These are phyloP conservation scores for Canariomyces notabilis DNA, from an alignment of 2,329 filamentous ascomycete genomes.

Conservation along the genomic window DNA sequence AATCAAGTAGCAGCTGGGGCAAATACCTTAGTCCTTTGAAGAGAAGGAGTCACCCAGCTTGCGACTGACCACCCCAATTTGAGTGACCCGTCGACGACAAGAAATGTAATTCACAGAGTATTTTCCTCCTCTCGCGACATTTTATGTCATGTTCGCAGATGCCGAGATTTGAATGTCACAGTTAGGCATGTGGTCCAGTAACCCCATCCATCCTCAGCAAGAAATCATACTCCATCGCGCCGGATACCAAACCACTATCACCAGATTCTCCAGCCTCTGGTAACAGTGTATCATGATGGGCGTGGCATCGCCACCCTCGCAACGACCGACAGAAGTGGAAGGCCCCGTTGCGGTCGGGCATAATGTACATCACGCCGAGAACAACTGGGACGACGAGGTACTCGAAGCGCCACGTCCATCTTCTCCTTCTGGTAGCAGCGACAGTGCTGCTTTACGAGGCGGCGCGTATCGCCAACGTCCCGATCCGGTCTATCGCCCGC, in stretches of 20 bases:
- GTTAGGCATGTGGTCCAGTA: no score
- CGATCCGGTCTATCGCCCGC: not conserved
- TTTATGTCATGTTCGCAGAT: no score
- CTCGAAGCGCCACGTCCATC: not conserved
- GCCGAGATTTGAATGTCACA: no score
- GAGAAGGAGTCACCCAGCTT: conserved; percentile 9
- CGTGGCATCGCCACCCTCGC: not conserved
- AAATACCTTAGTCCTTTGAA: no score
- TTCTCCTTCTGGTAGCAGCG: not conserved
- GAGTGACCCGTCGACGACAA: no score
- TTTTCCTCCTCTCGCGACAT: no score
- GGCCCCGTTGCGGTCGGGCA: not conserved
- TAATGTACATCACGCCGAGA: not conserved
- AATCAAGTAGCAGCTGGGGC: no score
- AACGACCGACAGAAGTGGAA: not conserved
- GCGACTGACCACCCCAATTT: not conserved
- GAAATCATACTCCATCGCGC: no score
- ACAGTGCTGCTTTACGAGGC: conserved; percentile 1
- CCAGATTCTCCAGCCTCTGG: no score
- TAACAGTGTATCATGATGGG: not conserved
- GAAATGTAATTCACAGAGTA: no score
- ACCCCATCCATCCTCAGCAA: no score
- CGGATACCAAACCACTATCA: no score
- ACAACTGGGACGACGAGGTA: not conserved
- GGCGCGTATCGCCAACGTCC: not conserved